A percentile compares a stretch with the other conserved stretches of the same genome.
These are phyloP conservation scores for Cryphonectria japonica DNA, from an alignment of 2,329 filamentous ascomycete species.

Conservation along the genomic window DNA sequence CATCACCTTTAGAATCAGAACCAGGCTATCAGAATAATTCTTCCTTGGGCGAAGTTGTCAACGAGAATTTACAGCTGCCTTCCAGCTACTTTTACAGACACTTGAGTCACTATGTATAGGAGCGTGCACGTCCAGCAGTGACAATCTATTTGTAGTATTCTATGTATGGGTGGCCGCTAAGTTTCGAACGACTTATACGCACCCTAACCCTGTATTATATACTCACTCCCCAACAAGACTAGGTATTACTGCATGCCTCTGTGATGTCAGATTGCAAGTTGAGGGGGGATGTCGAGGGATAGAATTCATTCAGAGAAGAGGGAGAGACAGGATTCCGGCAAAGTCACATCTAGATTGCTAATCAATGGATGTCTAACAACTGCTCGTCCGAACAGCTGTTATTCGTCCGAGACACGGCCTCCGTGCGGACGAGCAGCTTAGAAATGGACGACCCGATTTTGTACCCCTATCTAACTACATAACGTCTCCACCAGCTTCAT, in stretches of 20 bases:
- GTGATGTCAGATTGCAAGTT: not conserved
- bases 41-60: too few relatives aligned
- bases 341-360: not conserved
- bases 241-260: too few relatives aligned
- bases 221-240: too few relatives aligned
- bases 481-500: too few relatives aligned
- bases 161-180: not conserved
- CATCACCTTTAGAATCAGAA: too few relatives aligned
- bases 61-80: too few relatives aligned
- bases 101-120: not conserved
- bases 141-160: too few relatives aligned
- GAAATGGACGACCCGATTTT: constrained; percentile 10
- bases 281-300: not conserved
- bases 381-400: too few relatives aligned
- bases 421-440: constrained; percentile 23
- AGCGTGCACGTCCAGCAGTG: too few relatives aligned
- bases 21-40: too few relatives aligned
- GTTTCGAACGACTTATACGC: not conserved
- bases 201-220: not conserved
- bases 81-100: not conserved
- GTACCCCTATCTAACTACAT: not conserved
- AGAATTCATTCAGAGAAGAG: not conserved
- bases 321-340: not conserved
- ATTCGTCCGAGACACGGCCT: constrained; percentile 9
- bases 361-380: not conserved